phyloP scores from a whole-genome alignment of 2,329 filamentous ascomycete genomes.

The Geoglossum cookeanum region DNA sequence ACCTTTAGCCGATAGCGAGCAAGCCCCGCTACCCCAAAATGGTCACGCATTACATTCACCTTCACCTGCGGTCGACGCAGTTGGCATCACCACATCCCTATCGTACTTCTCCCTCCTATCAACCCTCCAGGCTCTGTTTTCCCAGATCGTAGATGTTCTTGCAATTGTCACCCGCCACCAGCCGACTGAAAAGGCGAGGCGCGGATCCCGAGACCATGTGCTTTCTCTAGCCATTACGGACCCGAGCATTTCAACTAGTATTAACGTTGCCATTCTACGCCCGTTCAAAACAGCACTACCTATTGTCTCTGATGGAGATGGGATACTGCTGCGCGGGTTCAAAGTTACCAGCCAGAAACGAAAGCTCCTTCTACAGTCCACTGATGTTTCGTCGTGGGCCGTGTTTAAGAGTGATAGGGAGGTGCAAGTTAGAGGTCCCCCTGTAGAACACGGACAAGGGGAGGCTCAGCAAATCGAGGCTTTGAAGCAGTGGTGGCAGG shows the following conservation, averaged over 20 bases:
- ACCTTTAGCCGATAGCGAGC: no score
- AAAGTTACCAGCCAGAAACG: conserved; percentile 23
- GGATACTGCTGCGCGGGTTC: conserved; percentile 27
- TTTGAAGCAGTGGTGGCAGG: not conserved
- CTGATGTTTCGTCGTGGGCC: conserved; percentile 26
- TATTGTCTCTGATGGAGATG: conserved; percentile 19
- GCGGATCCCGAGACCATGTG: not conserved
- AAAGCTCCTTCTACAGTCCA: conserved; percentile 23
- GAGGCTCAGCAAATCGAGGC: not conserved
- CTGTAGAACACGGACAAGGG: conserved; percentile 2
- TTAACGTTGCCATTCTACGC: conserved; percentile 24
- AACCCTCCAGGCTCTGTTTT: not conserved
- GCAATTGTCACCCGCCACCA: not conserved
- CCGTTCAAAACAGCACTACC: conserved; percentile 22
- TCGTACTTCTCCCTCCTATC: conserved; percentile 4
- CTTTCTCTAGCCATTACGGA: not conserved
- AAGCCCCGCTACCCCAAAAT: not conserved
- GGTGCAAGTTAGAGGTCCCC: conserved; percentile 1
- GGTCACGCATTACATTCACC: not conserved
- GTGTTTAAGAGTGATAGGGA: conserved; percentile 19
- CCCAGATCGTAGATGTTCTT: not conserved
- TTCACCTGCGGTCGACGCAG: not conserved
- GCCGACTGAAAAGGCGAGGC: not conserved
- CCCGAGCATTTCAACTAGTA: conserved; percentile 6
- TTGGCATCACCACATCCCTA: not conserved